Base-by-base conservation (phyloP, 345 rosid genomes). In the Pistacia vera region DNA sequence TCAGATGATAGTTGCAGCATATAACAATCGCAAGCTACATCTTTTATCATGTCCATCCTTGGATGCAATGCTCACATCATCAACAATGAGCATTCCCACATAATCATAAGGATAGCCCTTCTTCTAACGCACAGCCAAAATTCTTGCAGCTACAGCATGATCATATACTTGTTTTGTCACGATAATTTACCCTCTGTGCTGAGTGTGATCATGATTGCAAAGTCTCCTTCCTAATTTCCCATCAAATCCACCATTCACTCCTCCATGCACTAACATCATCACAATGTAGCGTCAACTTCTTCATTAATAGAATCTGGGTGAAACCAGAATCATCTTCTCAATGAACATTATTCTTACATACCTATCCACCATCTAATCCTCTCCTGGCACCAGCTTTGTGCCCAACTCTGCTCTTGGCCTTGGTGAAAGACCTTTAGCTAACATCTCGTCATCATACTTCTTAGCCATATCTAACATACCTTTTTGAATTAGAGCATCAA, bases 371-470 rank as follows among this genome's bases (percentile, higher is more conserved):
- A n/a, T 78, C 71, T 14, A 64, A 73, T 9, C 64, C 85, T 75
- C 79, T 75, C 79, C 81, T n/a, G 83, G 80, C 60, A 72, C 71
- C 48, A 59, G 70, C 75, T 76, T 84, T 16, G 81, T 84, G 25
- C 74, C 81, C 77, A 95, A 80, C 86, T 86, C 93, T 46, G 81
- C 85, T 84, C 95, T 89, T 33, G 84, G 94, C 88, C 88, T 95
- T 16, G 95, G 85, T 55, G 97, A 80, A 70, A 95, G 83, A 73
- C 97, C 98, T 86, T 88, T 95, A 8, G 80, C 89, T 52, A 87
- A 73, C 98, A 95, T 95, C 84, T 93, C 98, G 62, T 90, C 87
- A 51, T 93, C 91, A 49, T 93, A 92, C 84, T 81, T 91, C 79
- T 88, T 86, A 65, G 98, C 99, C 91, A 84, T 74, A 62, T 91